Base-by-base conservation (phyloP, 805 yeast species). In the Jamesozyma piceae region DNA sequence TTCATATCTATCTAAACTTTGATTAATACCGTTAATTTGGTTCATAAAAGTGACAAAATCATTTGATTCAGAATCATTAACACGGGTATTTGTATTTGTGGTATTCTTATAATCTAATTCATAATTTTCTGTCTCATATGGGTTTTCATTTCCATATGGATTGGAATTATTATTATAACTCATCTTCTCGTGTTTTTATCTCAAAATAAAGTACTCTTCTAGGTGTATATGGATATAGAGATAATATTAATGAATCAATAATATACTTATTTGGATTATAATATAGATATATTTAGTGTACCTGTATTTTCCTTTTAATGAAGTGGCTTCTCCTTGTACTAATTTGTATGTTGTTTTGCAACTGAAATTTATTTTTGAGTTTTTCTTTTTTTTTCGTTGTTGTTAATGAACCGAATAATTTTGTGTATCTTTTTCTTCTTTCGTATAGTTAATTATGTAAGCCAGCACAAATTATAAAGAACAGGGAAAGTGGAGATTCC, bases 1-100 rank as follows among this genome's bases (percentile, higher is more conserved):
- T 57, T 79, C 77, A 63, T 82, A 86, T 62, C 79, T 80, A 49
- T 76, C 80, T 49, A 86, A 72, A 53, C 77, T 77, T 47, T 72
- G 73, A 65, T 83, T 81, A 61, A 86, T 75, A 49, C 70, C 71
- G 56, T 80, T 80, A 46, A 83, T 77, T 54, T 77, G 78, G 48
- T 74, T 71, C 75, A 83, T 84, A 59, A 82, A 85, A 40, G 68
- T 71, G 42, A 78, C 76, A 58, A 78, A 76, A 52, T 77, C 82
- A 21, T 46, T 42, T 49, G 68, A 75, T 37, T 61, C 63, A 21
- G 51, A 55, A 28, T 51, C 58, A 22, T 41, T 35, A 15, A 29
- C 32, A 11, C 29, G 29, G 31, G 14, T 28, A 34, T n/a, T 31
- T 22, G 13, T 31, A 24, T 24, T 27, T 22, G 13, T 31, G 22